Percentiles rank a stretch among this genome's conserved stretches.
Evolutionary conservation across 768 basidiomycete species (phyloP).

Genomic region (Pisolithus sp.): DNA sequence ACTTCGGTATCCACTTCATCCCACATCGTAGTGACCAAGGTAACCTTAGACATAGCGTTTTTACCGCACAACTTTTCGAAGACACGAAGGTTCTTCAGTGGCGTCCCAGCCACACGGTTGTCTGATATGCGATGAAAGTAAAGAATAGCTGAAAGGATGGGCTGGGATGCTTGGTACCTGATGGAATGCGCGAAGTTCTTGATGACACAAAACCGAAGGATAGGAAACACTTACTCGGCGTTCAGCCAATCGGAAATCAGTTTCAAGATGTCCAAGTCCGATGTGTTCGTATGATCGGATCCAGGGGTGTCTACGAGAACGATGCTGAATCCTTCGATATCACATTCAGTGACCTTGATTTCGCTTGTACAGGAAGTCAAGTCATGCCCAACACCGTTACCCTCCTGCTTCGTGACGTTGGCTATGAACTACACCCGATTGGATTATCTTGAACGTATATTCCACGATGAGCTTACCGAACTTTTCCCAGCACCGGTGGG

Average conservation of each 20-base stretch:
- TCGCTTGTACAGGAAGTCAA: no score
- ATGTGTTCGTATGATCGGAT: conserved; percentile 41
- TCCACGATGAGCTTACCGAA: conserved; percentile 7
- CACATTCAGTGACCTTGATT: neutral
- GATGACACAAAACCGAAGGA: no score
- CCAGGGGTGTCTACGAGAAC: conserved; percentile 49
- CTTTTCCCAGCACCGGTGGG: conserved; percentile 9
- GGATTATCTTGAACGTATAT: neutral
- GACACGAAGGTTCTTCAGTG: conserved; percentile 28
- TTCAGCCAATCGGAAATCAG: conserved; percentile 31
- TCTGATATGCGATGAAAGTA: conserved; percentile 38
- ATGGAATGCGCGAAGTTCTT: neutral
- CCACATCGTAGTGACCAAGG: conserved; percentile 10
- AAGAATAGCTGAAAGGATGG: conserved; percentile 28
- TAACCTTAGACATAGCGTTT: conserved; percentile 25
- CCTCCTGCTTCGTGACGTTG: no score
- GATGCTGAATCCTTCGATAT: conserved; percentile 22
- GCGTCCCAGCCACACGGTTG: conserved; percentile 30
- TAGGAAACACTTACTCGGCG: neutral
- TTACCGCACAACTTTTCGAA: conserved; percentile 25
- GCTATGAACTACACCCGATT: neutral
- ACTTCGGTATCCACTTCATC: conserved; percentile 17
- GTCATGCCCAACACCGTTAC: conserved; percentile 3
- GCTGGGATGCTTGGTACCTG: conserved; percentile 7
- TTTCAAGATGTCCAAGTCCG: conserved; percentile 37